phyloP scores from a whole-genome alignment of 2,329 filamentous ascomycete genomes.

The Tolypocladium guangdongense region DNA sequence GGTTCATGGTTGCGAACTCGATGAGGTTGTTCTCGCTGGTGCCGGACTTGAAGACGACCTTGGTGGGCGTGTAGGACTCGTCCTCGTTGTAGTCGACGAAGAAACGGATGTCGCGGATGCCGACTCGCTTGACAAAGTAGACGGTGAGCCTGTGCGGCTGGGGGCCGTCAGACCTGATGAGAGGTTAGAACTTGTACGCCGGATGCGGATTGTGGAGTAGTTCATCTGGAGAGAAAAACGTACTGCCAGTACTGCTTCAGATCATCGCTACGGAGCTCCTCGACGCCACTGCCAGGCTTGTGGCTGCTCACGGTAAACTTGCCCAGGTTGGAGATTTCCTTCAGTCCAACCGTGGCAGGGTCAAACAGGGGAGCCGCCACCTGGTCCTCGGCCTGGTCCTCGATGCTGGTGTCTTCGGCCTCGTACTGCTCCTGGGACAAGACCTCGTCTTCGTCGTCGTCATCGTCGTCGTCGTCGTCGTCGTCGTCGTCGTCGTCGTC shows the following conservation, averaged over 20 bases:
- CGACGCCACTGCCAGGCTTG: conserved; percentile 71
- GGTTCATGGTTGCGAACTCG: conserved; percentile 71
- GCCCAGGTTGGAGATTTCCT: conserved; percentile 76
- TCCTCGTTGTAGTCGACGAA: conserved; percentile 87
- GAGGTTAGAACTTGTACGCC: neutral
- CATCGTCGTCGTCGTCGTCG: conserved; percentile 15
- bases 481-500: too few relatives aligned
- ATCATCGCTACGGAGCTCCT: conserved; percentile 64
- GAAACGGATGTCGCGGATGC: conserved; percentile 67
- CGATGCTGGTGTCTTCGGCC: conserved; percentile 17
- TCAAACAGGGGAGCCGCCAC: conserved; percentile 36
- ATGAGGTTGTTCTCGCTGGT: conserved; percentile 87
- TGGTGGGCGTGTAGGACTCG: conserved; percentile 93
- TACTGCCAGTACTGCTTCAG: conserved; percentile 71
- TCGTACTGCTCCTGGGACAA: conserved; percentile 21
- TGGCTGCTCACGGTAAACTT: conserved; percentile 74
- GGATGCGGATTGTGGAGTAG: neutral
- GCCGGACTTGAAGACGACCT: conserved; percentile 79
- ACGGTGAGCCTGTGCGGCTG: conserved; percentile 76
- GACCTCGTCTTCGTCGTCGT: conserved; percentile 12
- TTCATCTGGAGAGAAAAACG: conserved; percentile 17
- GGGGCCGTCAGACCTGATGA: conserved; percentile 61
- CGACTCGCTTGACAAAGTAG: conserved; percentile 75
- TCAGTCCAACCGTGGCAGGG: conserved; percentile 45
- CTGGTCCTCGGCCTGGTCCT: conserved; percentile 20